Conservation (phyloP, 371 early-diverging fungal genomes). For the Lichtheimia ramosa region DNA sequence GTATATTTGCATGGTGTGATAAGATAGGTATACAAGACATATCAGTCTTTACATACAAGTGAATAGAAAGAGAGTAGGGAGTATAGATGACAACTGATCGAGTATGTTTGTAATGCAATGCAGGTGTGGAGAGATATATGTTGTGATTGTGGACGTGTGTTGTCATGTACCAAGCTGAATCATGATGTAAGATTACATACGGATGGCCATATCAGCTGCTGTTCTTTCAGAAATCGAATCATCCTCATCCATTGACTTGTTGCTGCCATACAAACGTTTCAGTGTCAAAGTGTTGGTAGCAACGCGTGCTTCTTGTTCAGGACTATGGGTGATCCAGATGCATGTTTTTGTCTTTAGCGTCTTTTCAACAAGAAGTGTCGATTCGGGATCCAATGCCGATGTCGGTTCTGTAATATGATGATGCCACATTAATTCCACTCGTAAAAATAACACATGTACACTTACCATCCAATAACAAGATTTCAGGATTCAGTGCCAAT, state of each 20-base stretch:
- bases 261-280: conserved; percentile 4
- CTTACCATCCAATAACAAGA: conserved; percentile 82
- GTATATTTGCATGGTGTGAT: no score
- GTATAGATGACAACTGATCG: no score
- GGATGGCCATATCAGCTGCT: conserved; percentile 15
- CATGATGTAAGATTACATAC: conserved; percentile 2
- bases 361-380: conserved; percentile 72
- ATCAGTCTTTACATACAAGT: no score
- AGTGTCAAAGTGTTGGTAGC: conserved; percentile 39
- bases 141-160: no score
- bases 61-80: no score
- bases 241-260: conserved; percentile 10
- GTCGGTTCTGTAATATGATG: conserved; percentile 73
- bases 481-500: conserved; percentile 75
- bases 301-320: conserved; percentile 73
- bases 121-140: conserved; percentile 5
- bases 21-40: no score
- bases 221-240: conserved; percentile 19
- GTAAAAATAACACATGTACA: background rate
- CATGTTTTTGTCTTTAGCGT: conserved; percentile 64
- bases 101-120: conserved; percentile 4
- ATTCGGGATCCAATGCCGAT: conserved; percentile 79
- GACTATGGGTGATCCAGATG: conserved; percentile 83
- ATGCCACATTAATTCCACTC: background rate
- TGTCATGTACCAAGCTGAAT: no score